Evolutionary conservation across 2,329 filamentous ascomycete species (phyloP), one percentile per base, ranked within the genome.

Genomic region (Penicillium occitanis): DNA sequence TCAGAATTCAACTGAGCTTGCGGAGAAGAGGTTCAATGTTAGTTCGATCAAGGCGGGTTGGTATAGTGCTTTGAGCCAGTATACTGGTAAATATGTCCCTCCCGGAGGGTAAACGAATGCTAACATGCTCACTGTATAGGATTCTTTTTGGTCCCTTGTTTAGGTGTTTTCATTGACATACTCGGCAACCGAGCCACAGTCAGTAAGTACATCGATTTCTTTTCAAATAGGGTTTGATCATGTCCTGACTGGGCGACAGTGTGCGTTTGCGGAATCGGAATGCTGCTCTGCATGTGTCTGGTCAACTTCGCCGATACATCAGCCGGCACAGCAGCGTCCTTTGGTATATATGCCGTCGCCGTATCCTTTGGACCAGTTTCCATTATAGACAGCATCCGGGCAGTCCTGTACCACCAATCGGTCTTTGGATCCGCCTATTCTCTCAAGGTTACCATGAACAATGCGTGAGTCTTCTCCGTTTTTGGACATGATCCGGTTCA

Each of bases 381-480:
- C 3, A 86, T 88, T 66, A 87, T 89, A 62, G 87, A 89, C 70
- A 79, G 83, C 25, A 86, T 88, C 30, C 84, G 87, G 17, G 87
- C 86, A 0, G 81, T 82, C 0, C 83, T 89, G 73, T 87, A 85
- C 84, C 80, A 87, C 30, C 84, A 86, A 65, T 84, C 84, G 2
- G 84, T 87, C 0, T 89, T 88, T 66, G 87, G 86, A 0, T 84
- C 85, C 0, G 87, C 84, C 0, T 88, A 88, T 67, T 81, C 85
- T 0, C 74, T 88, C 65, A 89, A 89, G 66, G 83, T 88, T 42
- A 84, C 84, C 25, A 85, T 88, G 71, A 88, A 88, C 71, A 89
- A 89, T 64, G 77, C 79, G 80, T 81, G 70, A 63, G 78, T 67
- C 35, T 17, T 22, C 50, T 59, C 11, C 6, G 33, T 3, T 17